phyloP scores from a whole-genome alignment of 176 grass and related monocot genomes.

The Rhynchospora pubera region DNA sequence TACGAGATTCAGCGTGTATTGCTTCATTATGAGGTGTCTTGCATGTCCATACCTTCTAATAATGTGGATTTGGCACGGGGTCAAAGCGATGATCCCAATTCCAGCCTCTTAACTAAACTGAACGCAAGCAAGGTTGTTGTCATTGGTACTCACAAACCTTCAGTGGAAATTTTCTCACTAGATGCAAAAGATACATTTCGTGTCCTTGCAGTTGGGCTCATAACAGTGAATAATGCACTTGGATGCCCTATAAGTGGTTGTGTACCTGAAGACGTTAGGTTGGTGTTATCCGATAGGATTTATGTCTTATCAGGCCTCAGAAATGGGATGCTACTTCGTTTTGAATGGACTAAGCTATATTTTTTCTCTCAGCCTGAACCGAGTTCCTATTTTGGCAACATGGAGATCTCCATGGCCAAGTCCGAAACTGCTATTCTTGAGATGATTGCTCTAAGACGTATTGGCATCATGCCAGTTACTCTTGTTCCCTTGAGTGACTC shows the following conservation, averaged over 20 bases:
- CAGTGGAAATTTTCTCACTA: constrained; percentile 78
- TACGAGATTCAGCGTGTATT: constrained; percentile 60
- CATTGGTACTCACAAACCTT: constrained; percentile 96
- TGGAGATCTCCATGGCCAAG: constrained; percentile 6
- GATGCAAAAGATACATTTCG: constrained; percentile 52
- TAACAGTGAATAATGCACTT: constrained; percentile 66
- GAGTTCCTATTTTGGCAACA: constrained; percentile 28
- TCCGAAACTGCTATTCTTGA: constrained; percentile 35
- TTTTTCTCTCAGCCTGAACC: constrained; percentile 30
- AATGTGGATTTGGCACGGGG: constrained; percentile 24
- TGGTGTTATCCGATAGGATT: constrained; percentile 65
- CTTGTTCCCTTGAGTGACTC: constrained; percentile 69
- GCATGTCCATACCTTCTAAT: constrained; percentile 69
- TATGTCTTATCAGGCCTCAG: constrained; percentile 88
- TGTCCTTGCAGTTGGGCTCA: constrained; percentile 45
- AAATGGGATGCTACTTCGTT: constrained; percentile 94
- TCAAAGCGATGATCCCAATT: constrained; percentile 22
- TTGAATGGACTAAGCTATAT: constrained; percentile 48
- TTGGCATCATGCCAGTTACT: constrained; percentile 87
- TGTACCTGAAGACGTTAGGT: constrained; percentile 84
- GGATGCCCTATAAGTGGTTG: constrained; percentile 89
- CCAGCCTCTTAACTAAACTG: constrained; percentile 25
- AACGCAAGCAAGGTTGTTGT: constrained; percentile 61
- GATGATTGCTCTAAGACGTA: constrained; percentile 77
- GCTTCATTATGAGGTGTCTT: constrained; percentile 76